Percentiles rank a stretch among this genome's conserved stretches.
phyloP scores from a whole-genome alignment of 768 basidiomycete genomes.

The Xerocomellus intermedius region DNA sequence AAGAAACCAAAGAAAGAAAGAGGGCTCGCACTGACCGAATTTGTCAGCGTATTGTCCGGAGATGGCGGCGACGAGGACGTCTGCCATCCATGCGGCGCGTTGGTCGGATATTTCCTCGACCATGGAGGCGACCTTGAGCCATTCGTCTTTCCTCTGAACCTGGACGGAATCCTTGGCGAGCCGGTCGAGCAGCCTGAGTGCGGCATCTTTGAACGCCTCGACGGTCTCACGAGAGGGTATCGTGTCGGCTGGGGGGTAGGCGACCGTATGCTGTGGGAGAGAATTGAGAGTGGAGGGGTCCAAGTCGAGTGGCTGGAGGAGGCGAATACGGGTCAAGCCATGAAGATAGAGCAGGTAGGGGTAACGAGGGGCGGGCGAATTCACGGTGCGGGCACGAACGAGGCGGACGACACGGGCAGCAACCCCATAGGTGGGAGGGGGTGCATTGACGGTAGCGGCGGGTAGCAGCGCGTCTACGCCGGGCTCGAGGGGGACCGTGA shows the following conservation, averaged over 20 bases:
- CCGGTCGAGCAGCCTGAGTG: conserved; percentile 64
- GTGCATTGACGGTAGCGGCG: conserved; percentile 4
- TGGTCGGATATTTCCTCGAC: conserved; percentile 68
- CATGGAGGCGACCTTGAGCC: conserved; percentile 66
- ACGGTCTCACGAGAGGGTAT: conserved; percentile 54
- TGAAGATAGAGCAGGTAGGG: conserved; percentile 71
- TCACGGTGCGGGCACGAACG: conserved; percentile 53
- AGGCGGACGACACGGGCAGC: conserved; percentile 72
- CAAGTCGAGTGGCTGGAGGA: conserved; percentile 40
- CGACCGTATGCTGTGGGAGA: conserved; percentile 43
- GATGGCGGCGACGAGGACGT: conserved; percentile 59
- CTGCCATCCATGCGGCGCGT: conserved; percentile 71
- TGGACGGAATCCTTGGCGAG: conserved; percentile 45
- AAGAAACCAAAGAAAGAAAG: neutral
- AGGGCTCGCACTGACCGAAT: conserved; percentile 48
- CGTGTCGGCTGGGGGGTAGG: conserved; percentile 42
- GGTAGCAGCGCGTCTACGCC: conserved; percentile 4
- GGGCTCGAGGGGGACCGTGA: conserved; percentile 31
- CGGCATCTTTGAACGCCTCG: conserved; percentile 67
- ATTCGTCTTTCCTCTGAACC: conserved; percentile 60
- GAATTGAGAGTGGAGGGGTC: conserved; percentile 29
- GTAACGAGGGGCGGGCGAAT: conserved; percentile 40
- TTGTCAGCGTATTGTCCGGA: conserved; percentile 69
- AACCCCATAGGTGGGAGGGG: conserved; percentile 57
- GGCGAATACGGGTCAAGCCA: conserved; percentile 64